These are phyloP conservation scores for Balakata baccata DNA, from an alignment of 345 rosid species.

Conservation along the genomic window DNA sequence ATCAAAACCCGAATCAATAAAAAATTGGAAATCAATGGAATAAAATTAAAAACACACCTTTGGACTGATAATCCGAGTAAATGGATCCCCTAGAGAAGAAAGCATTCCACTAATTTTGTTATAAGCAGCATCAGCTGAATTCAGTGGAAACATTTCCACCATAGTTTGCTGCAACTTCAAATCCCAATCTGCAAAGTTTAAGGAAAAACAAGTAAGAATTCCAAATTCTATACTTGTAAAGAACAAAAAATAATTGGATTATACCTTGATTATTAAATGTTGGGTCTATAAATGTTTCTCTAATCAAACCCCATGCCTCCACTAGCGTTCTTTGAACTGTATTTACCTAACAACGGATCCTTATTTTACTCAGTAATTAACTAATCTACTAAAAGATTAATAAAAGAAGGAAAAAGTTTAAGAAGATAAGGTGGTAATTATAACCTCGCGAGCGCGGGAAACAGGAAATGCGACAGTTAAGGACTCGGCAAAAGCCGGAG, in stretches of 20 bases:
- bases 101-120: slow-evolving; percentile 73
- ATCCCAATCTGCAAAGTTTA: slow-evolving; percentile 71
- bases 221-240: neutral
- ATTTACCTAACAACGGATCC: slow-evolving; percentile 52
- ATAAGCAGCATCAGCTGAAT: slow-evolving; percentile 80
- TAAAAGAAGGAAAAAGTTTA: neutral
- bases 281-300: slow-evolving; percentile 86
- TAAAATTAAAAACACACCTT: slow-evolving; percentile 41
- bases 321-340: slow-evolving; percentile 89
- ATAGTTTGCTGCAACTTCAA: slow-evolving; percentile 78
- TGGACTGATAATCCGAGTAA: slow-evolving; percentile 83
- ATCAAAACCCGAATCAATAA: neutral
- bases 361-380: slow-evolving; percentile 10
- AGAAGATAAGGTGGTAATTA: neutral
- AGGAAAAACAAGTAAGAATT: neutral
- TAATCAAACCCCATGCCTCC: slow-evolving; percentile 92
- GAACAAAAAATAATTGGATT: neutral
- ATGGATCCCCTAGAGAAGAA: slow-evolving; percentile 89
- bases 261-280: slow-evolving; percentile 85
- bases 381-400: neutral
- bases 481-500: slow-evolving; percentile 74
- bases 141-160: slow-evolving; percentile 82
- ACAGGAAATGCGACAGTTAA: slow-evolving; percentile 77
- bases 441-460: slow-evolving; percentile 82
- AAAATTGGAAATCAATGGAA: neutral